phyloP scores from a whole-genome alignment of 1,139 yeast species.

The Nakaseomyces kungkrabaensis region DNA sequence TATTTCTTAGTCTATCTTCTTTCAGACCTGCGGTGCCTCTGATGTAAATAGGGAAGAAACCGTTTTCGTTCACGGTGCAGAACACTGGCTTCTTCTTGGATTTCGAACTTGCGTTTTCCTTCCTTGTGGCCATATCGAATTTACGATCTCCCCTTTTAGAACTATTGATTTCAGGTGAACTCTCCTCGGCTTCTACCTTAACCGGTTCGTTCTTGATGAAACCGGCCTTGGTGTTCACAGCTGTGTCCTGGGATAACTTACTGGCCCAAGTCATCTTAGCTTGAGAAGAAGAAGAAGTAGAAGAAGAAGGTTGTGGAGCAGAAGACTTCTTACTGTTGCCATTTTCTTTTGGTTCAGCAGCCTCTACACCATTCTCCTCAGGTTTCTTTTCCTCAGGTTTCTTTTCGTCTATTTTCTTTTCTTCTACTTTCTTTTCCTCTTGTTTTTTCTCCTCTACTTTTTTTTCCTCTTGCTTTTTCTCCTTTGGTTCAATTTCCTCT shows the following conservation, averaged over 20 bases:
- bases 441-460: conserved; percentile 5
- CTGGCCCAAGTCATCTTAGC: conserved; percentile 23
- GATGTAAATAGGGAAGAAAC: conserved; percentile 26
- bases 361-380: conserved; percentile 27
- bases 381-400: conserved; percentile 1
- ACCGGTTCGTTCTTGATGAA: conserved; percentile 10
- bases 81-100: conserved; percentile 18
- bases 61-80: conserved; percentile 24
- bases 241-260: conserved; percentile 11
- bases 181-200: conserved; percentile 3
- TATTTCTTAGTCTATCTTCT: conserved; percentile 20
- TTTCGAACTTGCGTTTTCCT: conserved; percentile 12
- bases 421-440: conserved; percentile 2
- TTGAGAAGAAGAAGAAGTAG: background rate
- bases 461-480: conserved; percentile 4
- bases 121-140: conserved; percentile 12
- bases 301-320: background rate
- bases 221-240: conserved; percentile 1
- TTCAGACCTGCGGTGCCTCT: conserved; percentile 23
- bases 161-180: background rate
- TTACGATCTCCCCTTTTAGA: conserved; percentile 5
- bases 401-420: conserved; percentile 1
- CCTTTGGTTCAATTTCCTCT: conserved; percentile 11
- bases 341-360: conserved; percentile 34
- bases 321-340: conserved; percentile 17